Base-by-base conservation (phyloP, 2,329 filamentous ascomycete genomes). In the Colletotrichum orchidophilum region DNA sequence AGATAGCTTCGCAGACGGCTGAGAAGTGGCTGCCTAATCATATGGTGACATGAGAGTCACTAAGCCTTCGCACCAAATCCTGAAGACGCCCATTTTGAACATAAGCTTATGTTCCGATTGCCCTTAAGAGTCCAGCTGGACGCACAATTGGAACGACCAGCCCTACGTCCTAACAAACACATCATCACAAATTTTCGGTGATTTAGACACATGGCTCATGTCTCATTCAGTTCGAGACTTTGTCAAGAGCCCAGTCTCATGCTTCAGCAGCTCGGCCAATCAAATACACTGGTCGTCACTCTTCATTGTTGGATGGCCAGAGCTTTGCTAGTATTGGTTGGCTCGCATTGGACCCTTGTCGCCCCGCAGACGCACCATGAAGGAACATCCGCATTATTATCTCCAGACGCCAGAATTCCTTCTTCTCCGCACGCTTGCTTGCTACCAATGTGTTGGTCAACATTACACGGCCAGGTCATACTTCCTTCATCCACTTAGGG, bases 241-340 rank as follows among this genome's bases (percentile, higher is more conserved):
- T 4, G n/a, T 42, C 39, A 7, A 18, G 6, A 42, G 1, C 1
- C 15, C 18, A 2, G 15, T n/a, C 39, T 42, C 13, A 42, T 42
- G 18, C 6, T 42, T 18, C 1, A 42, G 18, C 1, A 18, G 1
- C 18, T 18, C n/a, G 18, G 0, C 39, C 39, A 42, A 42, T 42
- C 39, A 42, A 42, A 1, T 1, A n/a, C 39, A 18, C 3, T 42
- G 39, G 18, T 1, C 15, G 3, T 42, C 18, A 18, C 6, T 42
- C 39, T 42, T 42, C 39, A 42, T 42, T n/a, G 39, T 42, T 42
- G 39, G 39, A 15, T 42, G 18, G 39, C 53, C 7, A 73, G 50
- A 31, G 6, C 54, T 67, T 71, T 71, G 63, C 42, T 46, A 5
- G 73, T 73, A 15, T 58, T 57, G 21, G 70, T 71, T 42, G 39